A percentile compares a stretch with the other conserved stretches of the same genome.
Conservation (phyloP, 805 yeast species). For the Candida xyloterini region DNA sequence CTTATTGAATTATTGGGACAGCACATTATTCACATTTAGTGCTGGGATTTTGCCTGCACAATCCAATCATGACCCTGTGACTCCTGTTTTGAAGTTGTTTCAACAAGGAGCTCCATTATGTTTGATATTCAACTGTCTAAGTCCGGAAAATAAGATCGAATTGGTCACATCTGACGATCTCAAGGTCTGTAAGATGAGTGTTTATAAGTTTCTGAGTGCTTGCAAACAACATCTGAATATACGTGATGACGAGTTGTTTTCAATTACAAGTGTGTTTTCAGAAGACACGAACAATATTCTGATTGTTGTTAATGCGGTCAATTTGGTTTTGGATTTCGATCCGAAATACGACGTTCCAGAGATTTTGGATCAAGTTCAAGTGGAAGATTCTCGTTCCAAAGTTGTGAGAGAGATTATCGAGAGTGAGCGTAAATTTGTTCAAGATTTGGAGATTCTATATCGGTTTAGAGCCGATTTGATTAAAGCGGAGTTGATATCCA, state of each 20-base stretch:
- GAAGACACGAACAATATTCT: constrained; percentile 76
- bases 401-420: constrained; percentile 81
- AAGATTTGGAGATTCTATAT: constrained; percentile 76
- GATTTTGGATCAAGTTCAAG: constrained; percentile 27
- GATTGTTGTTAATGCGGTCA: constrained; percentile 71
- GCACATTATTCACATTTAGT: constrained; percentile 57
- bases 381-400: constrained; percentile 62
- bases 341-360: constrained; percentile 9
- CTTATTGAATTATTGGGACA: constrained; percentile 29
- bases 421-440: constrained; percentile 90
- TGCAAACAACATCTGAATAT: constrained; percentile 73
- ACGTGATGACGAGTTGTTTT: constrained; percentile 79
- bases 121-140: constrained; percentile 69
- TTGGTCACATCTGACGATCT: constrained; percentile 75
- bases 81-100: constrained; percentile 82
- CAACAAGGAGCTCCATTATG: constrained; percentile 94
- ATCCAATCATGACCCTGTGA: constrained; percentile 83
- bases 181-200: constrained; percentile 80
- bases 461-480: constrained; percentile 67
- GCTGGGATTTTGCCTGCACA: constrained; percentile 77
- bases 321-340: constrained; percentile 35
- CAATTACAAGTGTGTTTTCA: constrained; percentile 84
- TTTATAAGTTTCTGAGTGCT: constrained; percentile 85
- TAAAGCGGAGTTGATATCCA: constrained; percentile 62
- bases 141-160: constrained; percentile 48